phyloP scores from a whole-genome alignment of 2,329 filamentous ascomycete genomes.

The Calonectria fujianensis region DNA sequence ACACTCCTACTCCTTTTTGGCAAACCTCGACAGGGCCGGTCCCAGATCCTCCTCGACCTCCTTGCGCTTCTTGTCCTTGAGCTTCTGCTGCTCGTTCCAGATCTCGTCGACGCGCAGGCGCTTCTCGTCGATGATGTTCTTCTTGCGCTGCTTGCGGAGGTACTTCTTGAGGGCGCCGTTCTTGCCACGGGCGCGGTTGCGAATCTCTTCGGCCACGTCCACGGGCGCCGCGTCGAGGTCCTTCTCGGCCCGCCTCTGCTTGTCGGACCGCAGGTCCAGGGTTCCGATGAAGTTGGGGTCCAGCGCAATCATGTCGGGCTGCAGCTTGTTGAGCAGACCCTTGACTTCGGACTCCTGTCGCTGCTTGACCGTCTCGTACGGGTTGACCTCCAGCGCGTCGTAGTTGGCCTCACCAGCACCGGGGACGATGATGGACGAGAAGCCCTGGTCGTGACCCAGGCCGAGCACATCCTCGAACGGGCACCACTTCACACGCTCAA shows the following conservation, averaged over 20 bases:
- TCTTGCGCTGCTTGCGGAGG: slow-evolving; percentile 91
- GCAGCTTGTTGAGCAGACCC: slow-evolving; percentile 92
- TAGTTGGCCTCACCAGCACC: slow-evolving; percentile 98
- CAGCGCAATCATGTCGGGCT: slow-evolving; percentile 97
- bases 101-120: slow-evolving; percentile 89
- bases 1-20: slow-evolving; percentile 79
- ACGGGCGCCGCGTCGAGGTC: slow-evolving; percentile 83
- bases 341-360: slow-evolving; percentile 95
- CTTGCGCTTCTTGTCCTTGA: slow-evolving; percentile 76
- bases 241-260: slow-evolving; percentile 84
- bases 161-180: slow-evolving; percentile 93
- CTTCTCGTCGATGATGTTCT: slow-evolving; percentile 98
- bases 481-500: slow-evolving; percentile 92
- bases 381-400: slow-evolving; percentile 94
- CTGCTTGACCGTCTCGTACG: slow-evolving; percentile 95
- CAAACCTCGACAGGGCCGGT: slow-evolving; percentile 90
- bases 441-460: slow-evolving; percentile 88
- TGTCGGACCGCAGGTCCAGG: slow-evolving; percentile 86
- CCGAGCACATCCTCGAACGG: slow-evolving; percentile 96
- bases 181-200: slow-evolving; percentile 89
- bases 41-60: slow-evolving; percentile 85
- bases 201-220: slow-evolving; percentile 76
- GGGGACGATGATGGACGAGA: slow-evolving; percentile 91
- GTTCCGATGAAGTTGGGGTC: slow-evolving; percentile 94
- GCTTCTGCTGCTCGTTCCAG: slow-evolving; percentile 82